Conservation (phyloP, 2,329 filamentous ascomycete genomes). For the Fusarium protoensiforme region DNA sequence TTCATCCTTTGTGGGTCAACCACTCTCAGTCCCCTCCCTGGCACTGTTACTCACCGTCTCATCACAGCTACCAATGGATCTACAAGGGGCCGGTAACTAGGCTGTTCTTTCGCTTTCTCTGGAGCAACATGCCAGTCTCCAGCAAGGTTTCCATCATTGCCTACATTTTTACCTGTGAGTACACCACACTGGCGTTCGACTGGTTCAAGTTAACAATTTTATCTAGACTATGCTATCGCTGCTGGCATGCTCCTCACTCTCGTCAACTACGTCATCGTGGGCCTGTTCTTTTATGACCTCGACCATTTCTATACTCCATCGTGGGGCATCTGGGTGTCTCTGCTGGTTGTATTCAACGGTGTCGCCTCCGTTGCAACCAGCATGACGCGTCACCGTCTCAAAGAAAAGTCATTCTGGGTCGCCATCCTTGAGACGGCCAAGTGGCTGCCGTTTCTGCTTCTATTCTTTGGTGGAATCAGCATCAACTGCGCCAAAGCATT, state of each 20-base stretch:
- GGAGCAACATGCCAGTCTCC: constrained; percentile 63
- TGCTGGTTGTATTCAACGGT: constrained; percentile 41
- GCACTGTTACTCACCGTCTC: neutral
- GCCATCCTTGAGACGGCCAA: constrained; percentile 39
- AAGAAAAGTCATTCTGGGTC: constrained; percentile 42
- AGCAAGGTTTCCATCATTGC: constrained; percentile 78
- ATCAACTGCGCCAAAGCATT: constrained; percentile 44
- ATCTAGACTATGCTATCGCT: constrained; percentile 71
- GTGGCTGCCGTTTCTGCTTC: constrained; percentile 43
- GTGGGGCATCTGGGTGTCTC: constrained; percentile 70
- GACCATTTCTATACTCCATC: constrained; percentile 76
- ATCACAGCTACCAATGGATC: constrained; percentile 60
- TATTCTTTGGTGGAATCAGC: constrained; percentile 46
- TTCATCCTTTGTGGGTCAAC: constrained; percentile 68
- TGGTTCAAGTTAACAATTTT: neutral
- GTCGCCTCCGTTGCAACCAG: constrained; percentile 37
- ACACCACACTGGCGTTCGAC: neutral
- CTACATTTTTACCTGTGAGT: constrained; percentile 70
- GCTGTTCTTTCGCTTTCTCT: constrained; percentile 51
- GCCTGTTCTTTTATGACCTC: constrained; percentile 75
- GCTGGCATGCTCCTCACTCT: constrained; percentile 73
- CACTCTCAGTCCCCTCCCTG: neutral
- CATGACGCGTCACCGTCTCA: constrained; percentile 42
- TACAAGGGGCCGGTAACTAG: constrained; percentile 72
- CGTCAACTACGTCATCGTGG: constrained; percentile 77